phyloP scores from a whole-genome alignment of 495 filamentous ascomycete genomes.

The Aeminium ludgeri region DNA sequence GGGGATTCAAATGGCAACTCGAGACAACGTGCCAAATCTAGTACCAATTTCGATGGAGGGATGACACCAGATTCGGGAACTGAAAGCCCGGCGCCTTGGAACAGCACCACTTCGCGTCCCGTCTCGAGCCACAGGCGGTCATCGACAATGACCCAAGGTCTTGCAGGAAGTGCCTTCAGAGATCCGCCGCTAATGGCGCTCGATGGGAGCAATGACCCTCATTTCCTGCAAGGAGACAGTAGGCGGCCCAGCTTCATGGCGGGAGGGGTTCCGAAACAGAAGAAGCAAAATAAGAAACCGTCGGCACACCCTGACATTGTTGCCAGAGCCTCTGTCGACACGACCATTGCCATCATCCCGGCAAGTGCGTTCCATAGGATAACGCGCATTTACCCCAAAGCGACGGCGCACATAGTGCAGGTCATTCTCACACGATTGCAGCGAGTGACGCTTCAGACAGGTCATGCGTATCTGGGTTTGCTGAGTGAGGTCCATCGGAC shows the following conservation, averaged over 20 bases:
- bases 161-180: constrained; percentile 21
- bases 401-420: constrained; percentile 92
- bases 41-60: constrained; percentile 6
- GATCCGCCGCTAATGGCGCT: constrained; percentile 54
- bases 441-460: constrained; percentile 83
- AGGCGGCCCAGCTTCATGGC: constrained; percentile 5
- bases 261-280: constrained; percentile 12
- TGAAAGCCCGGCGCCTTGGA: constrained; percentile 8
- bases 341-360: constrained; percentile 94
- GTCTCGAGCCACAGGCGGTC: constrained; percentile 12
- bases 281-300: constrained; percentile 36
- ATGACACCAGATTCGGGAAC: constrained; percentile 12
- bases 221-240: constrained; percentile 5
- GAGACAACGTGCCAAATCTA: constrained; percentile 1
- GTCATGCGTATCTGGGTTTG: constrained; percentile 80
- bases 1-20: constrained; percentile 4
- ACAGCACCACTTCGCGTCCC: constrained; percentile 1
- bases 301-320: constrained; percentile 96
- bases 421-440: constrained; percentile 91
- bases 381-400: constrained; percentile 89
- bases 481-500: constrained; percentile 81
- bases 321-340: constrained; percentile 88
- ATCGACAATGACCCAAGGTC: constrained; percentile 16
- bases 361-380: constrained; percentile 86
- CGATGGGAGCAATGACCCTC: constrained; percentile 11